These are phyloP conservation scores for Aspergillus awamori DNA, from an alignment of 2,329 filamentous ascomycete species.

Conservation along the genomic window DNA sequence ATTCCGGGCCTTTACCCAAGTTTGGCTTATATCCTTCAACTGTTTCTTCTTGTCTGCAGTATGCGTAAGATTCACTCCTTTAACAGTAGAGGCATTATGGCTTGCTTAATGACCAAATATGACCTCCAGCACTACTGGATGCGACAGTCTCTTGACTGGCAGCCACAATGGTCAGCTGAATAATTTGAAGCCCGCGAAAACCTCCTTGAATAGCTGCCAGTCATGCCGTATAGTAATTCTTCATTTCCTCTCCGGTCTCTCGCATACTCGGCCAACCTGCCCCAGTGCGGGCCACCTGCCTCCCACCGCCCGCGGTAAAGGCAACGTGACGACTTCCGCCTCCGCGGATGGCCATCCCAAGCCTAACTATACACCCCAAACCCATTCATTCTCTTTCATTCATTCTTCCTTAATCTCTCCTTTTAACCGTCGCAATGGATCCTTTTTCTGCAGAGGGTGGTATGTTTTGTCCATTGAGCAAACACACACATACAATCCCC, in stretches of 20 bases:
- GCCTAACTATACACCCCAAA: neutral
- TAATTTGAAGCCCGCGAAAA: no score
- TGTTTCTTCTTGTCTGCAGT: neutral
- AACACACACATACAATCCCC: neutral
- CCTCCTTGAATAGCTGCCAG: neutral
- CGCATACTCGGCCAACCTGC: slow-evolving; percentile 16
- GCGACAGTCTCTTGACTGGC: no score
- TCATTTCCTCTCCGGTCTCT: neutral
- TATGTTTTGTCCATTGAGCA: slow-evolving; percentile 31
- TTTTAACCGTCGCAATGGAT: slow-evolving; percentile 53
- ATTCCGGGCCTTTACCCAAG: slow-evolving; percentile 1
- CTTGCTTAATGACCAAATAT: no score
- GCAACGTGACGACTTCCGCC: slow-evolving; percentile 28
- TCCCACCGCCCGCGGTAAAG: slow-evolving; percentile 19
- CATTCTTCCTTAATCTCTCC: neutral
- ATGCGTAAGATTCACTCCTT: no score
- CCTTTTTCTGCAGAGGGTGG: slow-evolving; percentile 67
- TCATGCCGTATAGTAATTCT: neutral
- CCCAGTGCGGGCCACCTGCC: slow-evolving; percentile 19
- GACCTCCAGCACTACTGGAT: no score
- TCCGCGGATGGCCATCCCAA: slow-evolving; percentile 6
- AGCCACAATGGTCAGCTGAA: no score
- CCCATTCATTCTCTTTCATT: neutral
- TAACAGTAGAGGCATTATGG: no score
- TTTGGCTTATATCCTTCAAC: neutral